Percentiles rank a stretch among this genome's conserved stretches.
phyloP scores from a whole-genome alignment of 2,329 filamentous ascomycete species.

The Colletotrichum limetticola region DNA sequence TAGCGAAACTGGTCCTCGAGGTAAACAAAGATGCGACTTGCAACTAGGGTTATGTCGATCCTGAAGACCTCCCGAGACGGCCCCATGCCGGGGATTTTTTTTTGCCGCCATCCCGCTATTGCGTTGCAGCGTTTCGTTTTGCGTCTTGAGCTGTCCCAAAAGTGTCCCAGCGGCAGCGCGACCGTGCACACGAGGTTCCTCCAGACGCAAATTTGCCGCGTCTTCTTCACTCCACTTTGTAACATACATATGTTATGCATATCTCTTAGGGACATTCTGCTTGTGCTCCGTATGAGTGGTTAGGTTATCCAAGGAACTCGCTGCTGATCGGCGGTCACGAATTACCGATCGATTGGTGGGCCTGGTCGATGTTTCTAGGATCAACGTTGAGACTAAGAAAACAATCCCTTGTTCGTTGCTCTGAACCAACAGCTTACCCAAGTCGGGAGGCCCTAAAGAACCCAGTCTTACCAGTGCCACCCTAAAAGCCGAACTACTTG shows the following conservation, averaged over 20 bases:
- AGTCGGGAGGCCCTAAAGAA: not conserved
- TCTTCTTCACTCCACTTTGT: not conserved
- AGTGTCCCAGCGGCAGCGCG: not conserved
- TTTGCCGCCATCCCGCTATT: constrained; percentile 10
- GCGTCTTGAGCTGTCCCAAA: not conserved
- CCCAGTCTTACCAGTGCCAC: not conserved
- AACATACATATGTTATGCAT: not conserved
- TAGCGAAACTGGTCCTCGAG: not conserved
- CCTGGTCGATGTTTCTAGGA: not conserved
- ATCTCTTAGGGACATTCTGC: not conserved
- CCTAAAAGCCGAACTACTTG: not conserved
- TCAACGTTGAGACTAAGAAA: not conserved
- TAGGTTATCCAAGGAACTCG: not conserved
- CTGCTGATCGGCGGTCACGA: not conserved
- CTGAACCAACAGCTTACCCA: not conserved
- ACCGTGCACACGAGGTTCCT: not conserved
- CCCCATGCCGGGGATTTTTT: not conserved
- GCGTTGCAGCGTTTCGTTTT: constrained; percentile 21
- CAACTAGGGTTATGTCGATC: constrained; percentile 2
- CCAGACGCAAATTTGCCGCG: not conserved
- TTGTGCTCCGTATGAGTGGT: not conserved
- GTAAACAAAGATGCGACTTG: not conserved
- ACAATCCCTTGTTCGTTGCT: not conserved
- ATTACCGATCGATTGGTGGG: not conserved
- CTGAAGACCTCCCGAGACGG: constrained; percentile 15